A percentile compares a stretch with the other conserved stretches of the same genome.
Conservation (phyloP, 2,329 filamentous ascomycete genomes). For the Fusarium sp. region DNA sequence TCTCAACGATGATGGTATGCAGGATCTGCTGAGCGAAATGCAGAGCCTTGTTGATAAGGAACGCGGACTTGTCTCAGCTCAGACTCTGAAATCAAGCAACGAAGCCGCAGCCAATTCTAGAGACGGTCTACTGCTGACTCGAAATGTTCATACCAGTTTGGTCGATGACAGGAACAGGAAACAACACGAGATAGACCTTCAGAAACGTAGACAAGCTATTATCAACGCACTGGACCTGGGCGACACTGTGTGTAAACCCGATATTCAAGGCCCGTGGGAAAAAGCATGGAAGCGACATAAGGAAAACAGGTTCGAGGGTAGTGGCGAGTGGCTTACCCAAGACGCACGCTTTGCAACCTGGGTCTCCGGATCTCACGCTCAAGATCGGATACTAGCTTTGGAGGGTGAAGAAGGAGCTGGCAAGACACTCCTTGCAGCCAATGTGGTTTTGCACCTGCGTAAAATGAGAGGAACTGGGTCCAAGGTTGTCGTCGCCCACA, state of each 20-base stretch:
- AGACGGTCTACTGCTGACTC: not conserved
- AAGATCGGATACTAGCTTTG: not conserved
- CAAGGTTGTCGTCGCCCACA: not conserved
- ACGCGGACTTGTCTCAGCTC: not conserved
- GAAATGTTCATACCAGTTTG: not conserved
- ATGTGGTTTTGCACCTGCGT: not conserved
- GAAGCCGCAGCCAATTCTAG: not conserved
- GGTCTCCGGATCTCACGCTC: not conserved
- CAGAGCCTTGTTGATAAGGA: not conserved
- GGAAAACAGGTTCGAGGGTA: not conserved
- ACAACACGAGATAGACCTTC: not conserved
- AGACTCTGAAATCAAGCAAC: not conserved
- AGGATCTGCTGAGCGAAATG: not conserved
- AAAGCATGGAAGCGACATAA: not conserved
- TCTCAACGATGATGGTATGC: conserved; percentile 2
- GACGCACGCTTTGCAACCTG: not conserved
- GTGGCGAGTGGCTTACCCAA: not conserved
- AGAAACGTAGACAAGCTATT: not conserved
- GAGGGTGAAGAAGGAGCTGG: conserved; percentile 2
- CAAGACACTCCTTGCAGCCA: not conserved
- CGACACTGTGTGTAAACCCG: not conserved
- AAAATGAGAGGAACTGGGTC: not conserved
- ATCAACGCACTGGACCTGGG: not conserved
- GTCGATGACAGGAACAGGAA: not conserved
- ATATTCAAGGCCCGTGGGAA: not conserved